Base-by-base conservation (phyloP, 164 flowering plant species). In the Berberis vulgaris region DNA sequence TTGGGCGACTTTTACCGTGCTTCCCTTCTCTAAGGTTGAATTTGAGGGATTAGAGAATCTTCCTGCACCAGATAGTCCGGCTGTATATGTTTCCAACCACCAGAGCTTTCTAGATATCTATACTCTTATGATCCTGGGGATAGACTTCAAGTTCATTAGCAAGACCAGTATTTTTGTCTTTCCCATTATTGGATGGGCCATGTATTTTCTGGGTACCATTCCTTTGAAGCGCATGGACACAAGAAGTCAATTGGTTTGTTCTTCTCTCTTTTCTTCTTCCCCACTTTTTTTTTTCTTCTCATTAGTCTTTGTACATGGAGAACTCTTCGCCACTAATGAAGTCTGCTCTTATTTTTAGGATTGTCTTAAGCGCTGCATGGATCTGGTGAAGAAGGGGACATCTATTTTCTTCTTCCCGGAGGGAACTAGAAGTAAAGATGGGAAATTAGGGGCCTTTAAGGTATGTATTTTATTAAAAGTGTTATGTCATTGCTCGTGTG, bases 361-460 rank as follows among this genome's bases (percentile, higher is more conserved):
- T 2, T 85, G 89, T 75, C 77, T 91, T 5, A 94, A 82, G 78
- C 83, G 84, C 4, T 87, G 99, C 81, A 86, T 87, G 63, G 83
- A 84, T 72, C 80, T 91, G 52, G 61, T 89, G 57, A 81, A 71
- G 65, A 86, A 86, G 60, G 99, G 99, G 1, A 87, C 88, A 54
- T 94, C 99, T 57, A 91, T 94, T n/a, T 87, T 83, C 75, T 87
- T 91, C 86, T 94, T 94, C 49, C 96, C 99, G 0, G 99, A 94
- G 78, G 99, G 99, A 54, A 94, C 99, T 57, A 79, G 94, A 54
- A 90, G 96, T 78, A 89, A 74, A 75, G 89, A 86, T 79, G 96
- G 96, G 56, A 82, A 77, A 65, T 55, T 93, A 62, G 90, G 92
- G 59, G 57, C 79, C 73, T 93, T 93, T 69, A 90, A 92, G 96